Evolutionary conservation across 2,329 filamentous ascomycete genomes (phyloP).

Genomic region (Lecanicillium sp.): DNA sequence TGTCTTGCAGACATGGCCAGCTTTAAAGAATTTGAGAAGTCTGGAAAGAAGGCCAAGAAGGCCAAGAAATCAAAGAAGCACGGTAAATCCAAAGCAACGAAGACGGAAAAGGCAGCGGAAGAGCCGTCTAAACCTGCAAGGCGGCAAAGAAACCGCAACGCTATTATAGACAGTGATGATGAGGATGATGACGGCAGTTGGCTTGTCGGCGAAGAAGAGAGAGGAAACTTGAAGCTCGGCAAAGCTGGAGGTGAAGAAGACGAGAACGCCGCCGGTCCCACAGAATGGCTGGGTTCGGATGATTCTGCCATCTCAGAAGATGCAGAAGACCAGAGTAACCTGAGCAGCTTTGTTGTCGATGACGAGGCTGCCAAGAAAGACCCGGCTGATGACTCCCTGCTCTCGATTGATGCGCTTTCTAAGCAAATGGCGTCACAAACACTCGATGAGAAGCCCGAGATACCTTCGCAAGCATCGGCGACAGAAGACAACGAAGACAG

Average conservation of each 20-base stretch:
- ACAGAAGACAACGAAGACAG: conserved; percentile 1
- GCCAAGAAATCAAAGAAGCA: conserved; percentile 17
- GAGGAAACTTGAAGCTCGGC: conserved; percentile 53
- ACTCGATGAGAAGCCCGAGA: conserved; percentile 19
- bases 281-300: conserved; percentile 67
- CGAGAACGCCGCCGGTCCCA: conserved; percentile 80
- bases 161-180: conserved; percentile 60
- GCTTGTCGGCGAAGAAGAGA: conserved; percentile 66
- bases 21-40: conserved; percentile 33
- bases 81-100: conserved; percentile 12
- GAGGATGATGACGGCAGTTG: conserved; percentile 68
- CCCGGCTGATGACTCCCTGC: conserved; percentile 23
- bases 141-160: conserved; percentile 41
- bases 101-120: conserved; percentile 12
- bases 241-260: conserved; percentile 80
- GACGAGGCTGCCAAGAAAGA: conserved; percentile 31
- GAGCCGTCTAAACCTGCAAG: conserved; percentile 17
- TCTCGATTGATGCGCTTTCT: conserved; percentile 28
- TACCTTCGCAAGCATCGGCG: conserved; percentile 7
- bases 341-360: conserved; percentile 48
- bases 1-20: conserved; percentile 70
- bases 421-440: conserved; percentile 29
- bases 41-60: conserved; percentile 32
- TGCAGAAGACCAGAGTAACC: conserved; percentile 43
- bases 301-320: conserved; percentile 56